These are phyloP conservation scores for Thozetella sp. DNA, from an alignment of 495 filamentous ascomycete genomes.

Conservation along the genomic window DNA sequence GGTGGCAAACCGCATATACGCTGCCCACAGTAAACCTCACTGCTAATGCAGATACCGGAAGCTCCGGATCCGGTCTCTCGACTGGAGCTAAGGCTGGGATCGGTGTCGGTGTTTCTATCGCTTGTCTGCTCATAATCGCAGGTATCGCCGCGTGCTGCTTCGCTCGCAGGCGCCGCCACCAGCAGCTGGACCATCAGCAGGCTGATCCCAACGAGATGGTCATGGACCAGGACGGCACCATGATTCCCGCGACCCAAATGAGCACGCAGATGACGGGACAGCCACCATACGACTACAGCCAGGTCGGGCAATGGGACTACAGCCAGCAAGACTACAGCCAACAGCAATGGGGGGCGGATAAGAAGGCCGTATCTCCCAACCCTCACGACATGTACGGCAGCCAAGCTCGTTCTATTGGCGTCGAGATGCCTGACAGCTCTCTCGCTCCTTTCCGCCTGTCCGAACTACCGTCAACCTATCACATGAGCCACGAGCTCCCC, in stretches of 20 bases:
- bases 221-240: background rate
- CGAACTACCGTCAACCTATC: background rate
- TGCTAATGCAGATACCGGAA: slow-evolving; percentile 1
- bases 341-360: background rate
- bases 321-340: background rate
- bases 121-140: slow-evolving; percentile 7
- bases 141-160: slow-evolving; percentile 8
- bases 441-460: background rate
- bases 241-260: no score
- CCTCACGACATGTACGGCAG: background rate
- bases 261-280: background rate
- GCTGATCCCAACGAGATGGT: background rate
- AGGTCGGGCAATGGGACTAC: background rate
- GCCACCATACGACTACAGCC: background rate
- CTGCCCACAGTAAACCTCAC: background rate
- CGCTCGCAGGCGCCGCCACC: slow-evolving; percentile 5
- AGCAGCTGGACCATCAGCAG: background rate
- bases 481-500: background rate
- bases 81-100: slow-evolving; percentile 17
- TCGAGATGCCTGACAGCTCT: slow-evolving; percentile 1
- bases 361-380: background rate
- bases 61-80: slow-evolving; percentile 5
- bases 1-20: background rate
- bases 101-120: slow-evolving; percentile 12
- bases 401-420: background rate